Evolutionary conservation across 2,329 filamentous ascomycete genomes (phyloP), one percentile per base, ranked within the genome.

Genomic region (Chrysoporthe austroafricana): DNA sequence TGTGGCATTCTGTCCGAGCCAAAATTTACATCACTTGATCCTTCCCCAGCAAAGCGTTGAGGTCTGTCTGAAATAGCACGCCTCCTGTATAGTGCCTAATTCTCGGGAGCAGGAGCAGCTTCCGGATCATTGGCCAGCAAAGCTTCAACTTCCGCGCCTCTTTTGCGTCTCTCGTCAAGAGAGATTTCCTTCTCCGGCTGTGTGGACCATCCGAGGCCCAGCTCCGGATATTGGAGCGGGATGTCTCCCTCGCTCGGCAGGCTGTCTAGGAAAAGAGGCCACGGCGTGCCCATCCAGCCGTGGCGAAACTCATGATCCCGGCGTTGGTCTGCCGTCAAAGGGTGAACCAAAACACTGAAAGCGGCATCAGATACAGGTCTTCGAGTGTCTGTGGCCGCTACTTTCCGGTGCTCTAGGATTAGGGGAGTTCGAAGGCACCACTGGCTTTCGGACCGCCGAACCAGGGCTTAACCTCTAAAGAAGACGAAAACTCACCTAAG

Each of bases 281-380:
- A 78, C 0, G 76, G 75, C 0, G 72, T 74, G 39, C 76, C 76
- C 70, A 78, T 71, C 76, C 76, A 78, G 32, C 72, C 76, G 59
- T 76, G 76, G 32, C 76, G 74, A 9, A 70, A 69, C 71, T 77
- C 76, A 59, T 78, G 76, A 57, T 78, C 76, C 34, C 68, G 69
- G 43, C 76, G 76, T 71, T 77, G 74, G 39, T 72, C 66, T 32
- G 74, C 69, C 1, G 76, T 78, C 36, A 78, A 63, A 14, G 76
- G 76, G 54, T 78, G 76, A 14, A 78, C 72, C 8, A 78, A 71
- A 26, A 78, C 70, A 62, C 76, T 77, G 43, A 9, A 43, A 1
- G 34, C 1, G 16, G 1, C 9, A 11, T 62, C 18, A 59, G 34
- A 18, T 3, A 6, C 3, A 5, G 36, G 18, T 39, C 6, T 21